A percentile compares a stretch with the other conserved stretches of the same genome.
These are phyloP conservation scores for Fusarium kyushuense DNA, from an alignment of 2,329 filamentous ascomycete species.

Conservation along the genomic window DNA sequence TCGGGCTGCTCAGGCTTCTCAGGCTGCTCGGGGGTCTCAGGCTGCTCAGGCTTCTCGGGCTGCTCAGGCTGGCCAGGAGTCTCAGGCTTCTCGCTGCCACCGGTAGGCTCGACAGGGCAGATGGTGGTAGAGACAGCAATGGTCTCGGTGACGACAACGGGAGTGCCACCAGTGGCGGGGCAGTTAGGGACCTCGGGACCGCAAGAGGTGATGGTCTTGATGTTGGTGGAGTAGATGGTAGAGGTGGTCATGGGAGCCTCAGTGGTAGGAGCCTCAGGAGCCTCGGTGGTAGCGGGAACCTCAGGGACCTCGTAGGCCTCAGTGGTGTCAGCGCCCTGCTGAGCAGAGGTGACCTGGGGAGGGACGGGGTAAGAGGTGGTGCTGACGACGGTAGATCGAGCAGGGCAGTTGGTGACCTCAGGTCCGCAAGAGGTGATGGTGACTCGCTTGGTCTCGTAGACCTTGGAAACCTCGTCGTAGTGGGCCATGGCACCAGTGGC, in stretches of 20 bases:
- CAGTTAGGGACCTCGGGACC: constrained; percentile 72
- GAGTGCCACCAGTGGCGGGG: constrained; percentile 57
- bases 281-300: constrained; percentile 50
- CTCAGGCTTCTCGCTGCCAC: constrained; percentile 39
- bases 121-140: constrained; percentile 56
- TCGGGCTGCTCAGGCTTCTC: not conserved
- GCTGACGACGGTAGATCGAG: constrained; percentile 41
- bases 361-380: constrained; percentile 37
- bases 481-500: constrained; percentile 53
- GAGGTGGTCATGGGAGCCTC: constrained; percentile 61
- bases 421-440: constrained; percentile 71
- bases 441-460: constrained; percentile 69
- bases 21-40: constrained; percentile 1
- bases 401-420: constrained; percentile 48
- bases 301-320: constrained; percentile 39
- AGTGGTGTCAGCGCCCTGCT: constrained; percentile 53
- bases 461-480: constrained; percentile 57
- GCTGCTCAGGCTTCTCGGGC: constrained; percentile 8
- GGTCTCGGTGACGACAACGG: constrained; percentile 54
- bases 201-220: constrained; percentile 73
- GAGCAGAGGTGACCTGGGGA: constrained; percentile 28
- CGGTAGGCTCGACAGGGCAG: constrained; percentile 53
- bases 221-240: constrained; percentile 68
- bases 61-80: constrained; percentile 30
- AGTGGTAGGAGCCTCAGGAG: constrained; percentile 52